These are phyloP conservation scores for Rhodotorula sp. DNA, from an alignment of 1,284 basidiomycete genomes.

Conservation along the genomic window DNA sequence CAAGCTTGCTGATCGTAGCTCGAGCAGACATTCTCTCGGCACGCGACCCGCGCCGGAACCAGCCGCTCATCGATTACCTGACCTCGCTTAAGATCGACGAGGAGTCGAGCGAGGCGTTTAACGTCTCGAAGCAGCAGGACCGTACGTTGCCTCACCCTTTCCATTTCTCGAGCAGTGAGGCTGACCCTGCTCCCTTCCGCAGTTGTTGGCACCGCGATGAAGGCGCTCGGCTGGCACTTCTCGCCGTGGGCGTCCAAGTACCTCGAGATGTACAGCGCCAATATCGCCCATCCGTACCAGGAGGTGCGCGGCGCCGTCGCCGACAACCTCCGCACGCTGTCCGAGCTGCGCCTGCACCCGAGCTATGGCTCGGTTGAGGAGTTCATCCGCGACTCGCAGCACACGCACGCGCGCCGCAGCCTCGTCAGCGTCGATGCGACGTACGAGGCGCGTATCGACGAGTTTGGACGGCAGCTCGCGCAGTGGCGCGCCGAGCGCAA, in stretches of 20 bases:
- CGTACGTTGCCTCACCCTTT: conserved; percentile 1
- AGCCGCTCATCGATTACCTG: conserved; percentile 77
- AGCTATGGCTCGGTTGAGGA: conserved; percentile 67
- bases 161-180: not conserved
- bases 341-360: conserved; percentile 61
- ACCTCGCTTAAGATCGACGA: conserved; percentile 43
- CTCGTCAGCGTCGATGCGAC: conserved; percentile 68
- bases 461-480: conserved; percentile 47
- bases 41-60: conserved; percentile 82
- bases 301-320: conserved; percentile 52
- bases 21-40: conserved; percentile 60
- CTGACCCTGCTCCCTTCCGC: not conserved
- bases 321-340: conserved; percentile 51
- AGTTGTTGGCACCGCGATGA: conserved; percentile 37
- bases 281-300: conserved; percentile 48
- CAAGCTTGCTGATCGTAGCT: not conserved
- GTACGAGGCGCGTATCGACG: conserved; percentile 58
- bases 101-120: conserved; percentile 47
- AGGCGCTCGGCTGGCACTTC: conserved; percentile 70
- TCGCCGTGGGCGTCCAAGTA: conserved; percentile 68
- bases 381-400: conserved; percentile 69
- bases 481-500: conserved; percentile 49
- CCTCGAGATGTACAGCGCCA: conserved; percentile 55
- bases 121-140: conserved; percentile 45
- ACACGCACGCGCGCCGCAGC: conserved; percentile 23